A percentile compares a stretch with the other conserved stretches of the same genome.
Evolutionary conservation across 108 stramenopile genomes (phyloP).

Genomic region (Cyclotella atomus): DNA sequence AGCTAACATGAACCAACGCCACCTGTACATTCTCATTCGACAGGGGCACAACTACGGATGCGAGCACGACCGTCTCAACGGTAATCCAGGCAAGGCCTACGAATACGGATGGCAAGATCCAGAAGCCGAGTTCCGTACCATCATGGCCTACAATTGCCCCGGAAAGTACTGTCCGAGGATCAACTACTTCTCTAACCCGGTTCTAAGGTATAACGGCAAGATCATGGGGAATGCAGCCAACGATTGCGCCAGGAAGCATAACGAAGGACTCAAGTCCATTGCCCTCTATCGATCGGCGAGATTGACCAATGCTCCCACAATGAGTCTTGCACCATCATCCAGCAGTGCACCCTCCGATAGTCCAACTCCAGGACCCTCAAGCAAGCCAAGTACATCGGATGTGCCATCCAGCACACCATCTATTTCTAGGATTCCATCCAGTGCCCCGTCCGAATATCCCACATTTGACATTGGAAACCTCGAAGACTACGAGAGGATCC

Average conservation of each 20-base stretch:
- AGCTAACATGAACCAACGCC: no score
- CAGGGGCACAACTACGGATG: conserved; percentile 32
- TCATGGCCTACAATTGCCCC: conserved; percentile 49
- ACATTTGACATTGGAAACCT: conserved; percentile 18
- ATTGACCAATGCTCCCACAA: conserved; percentile 19
- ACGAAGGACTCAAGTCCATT: conserved; percentile 2
- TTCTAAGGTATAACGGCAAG: conserved; percentile 6
- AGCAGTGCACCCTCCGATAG: not conserved
- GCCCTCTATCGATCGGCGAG: conserved; percentile 3
- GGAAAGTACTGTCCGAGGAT: conserved; percentile 20
- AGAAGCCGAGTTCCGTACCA: conserved; percentile 32
- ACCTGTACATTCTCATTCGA: not conserved
- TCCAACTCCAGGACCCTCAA: not conserved
- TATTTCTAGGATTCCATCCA: not conserved
- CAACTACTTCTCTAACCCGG: conserved; percentile 32
- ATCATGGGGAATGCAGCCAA: conserved; percentile 21
- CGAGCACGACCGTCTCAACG: conserved; percentile 23
- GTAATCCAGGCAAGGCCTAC: conserved; percentile 18
- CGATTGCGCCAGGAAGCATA: conserved; percentile 21
- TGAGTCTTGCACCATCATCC: not conserved
- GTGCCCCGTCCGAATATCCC: conserved; percentile 4
- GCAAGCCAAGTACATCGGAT: not conserved
- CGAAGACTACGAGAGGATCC: conserved; percentile 3
- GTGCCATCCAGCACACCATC: not conserved
- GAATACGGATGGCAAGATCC: conserved; percentile 48